phyloP scores from a whole-genome alignment of 768 basidiomycete species.

The Leccinum boreale region DNA sequence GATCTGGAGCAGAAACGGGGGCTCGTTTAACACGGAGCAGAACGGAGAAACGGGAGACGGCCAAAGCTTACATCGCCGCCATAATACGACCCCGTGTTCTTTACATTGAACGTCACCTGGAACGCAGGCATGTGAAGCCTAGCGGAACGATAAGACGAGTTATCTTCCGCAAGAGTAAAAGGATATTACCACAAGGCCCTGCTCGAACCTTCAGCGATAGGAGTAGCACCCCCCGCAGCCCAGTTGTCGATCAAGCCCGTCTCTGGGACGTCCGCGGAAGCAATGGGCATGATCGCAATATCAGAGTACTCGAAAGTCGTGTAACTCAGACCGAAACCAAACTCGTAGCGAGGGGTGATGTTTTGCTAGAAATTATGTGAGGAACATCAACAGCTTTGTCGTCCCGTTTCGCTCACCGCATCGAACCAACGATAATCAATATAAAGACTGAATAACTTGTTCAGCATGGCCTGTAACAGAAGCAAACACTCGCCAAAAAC shows the following conservation, averaged over 20 bases:
- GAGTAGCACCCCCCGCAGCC: conserved; percentile 56
- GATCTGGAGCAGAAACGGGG: conserved; percentile 38
- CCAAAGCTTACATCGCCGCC: conserved; percentile 58
- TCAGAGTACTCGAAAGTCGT: conserved; percentile 72
- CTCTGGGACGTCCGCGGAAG: conserved; percentile 28
- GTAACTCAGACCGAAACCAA: conserved; percentile 89
- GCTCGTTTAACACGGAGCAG: background rate
- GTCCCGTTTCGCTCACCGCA: conserved; percentile 42
- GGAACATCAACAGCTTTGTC: background rate
- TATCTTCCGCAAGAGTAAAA: too few species aligned
- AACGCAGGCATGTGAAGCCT: conserved; percentile 68
- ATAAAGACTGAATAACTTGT: conserved; percentile 36
- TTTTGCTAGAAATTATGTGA: conserved; percentile 41
- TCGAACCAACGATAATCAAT: conserved; percentile 78
- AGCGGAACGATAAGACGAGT: background rate
- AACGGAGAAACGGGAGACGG: background rate
- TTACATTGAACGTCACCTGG: conserved; percentile 58
- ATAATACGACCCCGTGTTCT: conserved; percentile 56
- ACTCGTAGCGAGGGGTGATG: conserved; percentile 80
- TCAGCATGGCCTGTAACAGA: background rate
- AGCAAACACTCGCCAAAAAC: background rate
- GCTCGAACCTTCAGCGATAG: conserved; percentile 54
- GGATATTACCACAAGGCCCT: conserved; percentile 56
- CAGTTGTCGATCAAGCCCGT: conserved; percentile 44
- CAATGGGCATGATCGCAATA: conserved; percentile 46